Evolutionary conservation across 1,284 basidiomycete genomes (phyloP).

Genomic region (Veloporphyrellus conicus): DNA sequence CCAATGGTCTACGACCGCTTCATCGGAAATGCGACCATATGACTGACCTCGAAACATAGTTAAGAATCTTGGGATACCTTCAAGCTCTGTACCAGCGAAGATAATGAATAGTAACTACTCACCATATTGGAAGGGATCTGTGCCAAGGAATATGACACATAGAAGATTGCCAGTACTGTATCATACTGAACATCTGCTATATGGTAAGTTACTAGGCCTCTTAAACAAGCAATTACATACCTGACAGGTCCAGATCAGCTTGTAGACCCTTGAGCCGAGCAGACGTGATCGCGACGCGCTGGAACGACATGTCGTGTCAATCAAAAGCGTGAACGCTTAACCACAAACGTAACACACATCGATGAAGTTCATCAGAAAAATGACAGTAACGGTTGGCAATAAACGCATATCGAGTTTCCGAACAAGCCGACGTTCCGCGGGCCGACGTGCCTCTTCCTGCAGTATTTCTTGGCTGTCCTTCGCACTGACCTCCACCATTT

Average conservation of each 20-base stretch:
- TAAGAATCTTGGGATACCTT: constrained; percentile 39
- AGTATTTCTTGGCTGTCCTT: constrained; percentile 1
- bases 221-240: constrained; percentile 28
- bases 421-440: not conserved
- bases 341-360: not conserved
- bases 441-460: not conserved
- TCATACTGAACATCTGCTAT: constrained; percentile 57
- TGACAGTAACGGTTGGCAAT: not conserved
- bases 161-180: constrained; percentile 57
- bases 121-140: constrained; percentile 68
- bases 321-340: not conserved
- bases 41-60: constrained; percentile 45
- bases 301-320: not conserved
- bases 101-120: constrained; percentile 7
- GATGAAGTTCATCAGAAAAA: not conserved
- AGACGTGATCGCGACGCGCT: not conserved
- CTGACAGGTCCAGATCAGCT: constrained; percentile 13
- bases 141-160: constrained; percentile 57
- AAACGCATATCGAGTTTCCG: not conserved
- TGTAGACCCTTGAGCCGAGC: not conserved
- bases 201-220: not conserved
- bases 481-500: not conserved
- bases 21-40: not conserved
- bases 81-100: not conserved
- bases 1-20: not conserved